phyloP scores from a whole-genome alignment of 2,329 filamentous ascomycete species.

The Exserohilum rostratum region DNA sequence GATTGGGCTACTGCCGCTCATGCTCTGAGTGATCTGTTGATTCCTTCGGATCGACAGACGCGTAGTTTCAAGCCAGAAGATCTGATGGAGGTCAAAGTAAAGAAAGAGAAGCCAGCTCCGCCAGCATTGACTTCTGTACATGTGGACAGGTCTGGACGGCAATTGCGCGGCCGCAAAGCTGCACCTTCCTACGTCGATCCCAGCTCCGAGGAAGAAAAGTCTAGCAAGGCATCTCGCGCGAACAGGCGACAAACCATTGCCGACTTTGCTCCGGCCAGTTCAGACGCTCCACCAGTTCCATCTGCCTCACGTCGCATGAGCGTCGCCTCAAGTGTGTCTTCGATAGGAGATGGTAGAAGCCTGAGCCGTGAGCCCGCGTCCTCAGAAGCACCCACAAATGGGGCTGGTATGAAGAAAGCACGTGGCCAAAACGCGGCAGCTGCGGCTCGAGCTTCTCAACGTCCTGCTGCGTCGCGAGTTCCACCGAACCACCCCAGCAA shows the following conservation, averaged over 20 bases:
- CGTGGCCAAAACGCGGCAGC: conserved; percentile 53
- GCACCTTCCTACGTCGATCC: conserved; percentile 59
- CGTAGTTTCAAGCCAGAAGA: conserved; percentile 80
- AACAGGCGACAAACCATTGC: conserved; percentile 50
- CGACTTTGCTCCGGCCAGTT: conserved; percentile 38
- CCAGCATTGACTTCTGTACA: conserved; percentile 40
- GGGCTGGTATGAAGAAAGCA: conserved; percentile 65
- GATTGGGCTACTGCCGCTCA: conserved; percentile 84
- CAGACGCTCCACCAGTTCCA: conserved; percentile 32
- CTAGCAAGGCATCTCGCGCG: conserved; percentile 30
- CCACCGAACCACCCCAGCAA: conserved; percentile 46
- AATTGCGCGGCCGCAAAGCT: conserved; percentile 73
- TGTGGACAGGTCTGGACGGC: conserved; percentile 61
- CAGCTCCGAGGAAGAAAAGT: conserved; percentile 50
- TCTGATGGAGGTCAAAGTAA: conserved; percentile 65
- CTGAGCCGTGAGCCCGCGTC: conserved; percentile 45
- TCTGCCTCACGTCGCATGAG: conserved; percentile 51
- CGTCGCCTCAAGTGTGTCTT: conserved; percentile 52
- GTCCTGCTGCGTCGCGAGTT: conserved; percentile 51
- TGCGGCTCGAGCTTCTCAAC: conserved; percentile 37
- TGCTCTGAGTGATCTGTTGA: conserved; percentile 80
- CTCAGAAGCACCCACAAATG: conserved; percentile 32
- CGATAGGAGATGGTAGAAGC: conserved; percentile 41
- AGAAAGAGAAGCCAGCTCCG: conserved; percentile 58
- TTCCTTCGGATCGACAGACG: conserved; percentile 76